Evolutionary conservation across 805 yeast species (phyloP).

Genomic region (Wickerhamomyces rabaulensis): DNA sequence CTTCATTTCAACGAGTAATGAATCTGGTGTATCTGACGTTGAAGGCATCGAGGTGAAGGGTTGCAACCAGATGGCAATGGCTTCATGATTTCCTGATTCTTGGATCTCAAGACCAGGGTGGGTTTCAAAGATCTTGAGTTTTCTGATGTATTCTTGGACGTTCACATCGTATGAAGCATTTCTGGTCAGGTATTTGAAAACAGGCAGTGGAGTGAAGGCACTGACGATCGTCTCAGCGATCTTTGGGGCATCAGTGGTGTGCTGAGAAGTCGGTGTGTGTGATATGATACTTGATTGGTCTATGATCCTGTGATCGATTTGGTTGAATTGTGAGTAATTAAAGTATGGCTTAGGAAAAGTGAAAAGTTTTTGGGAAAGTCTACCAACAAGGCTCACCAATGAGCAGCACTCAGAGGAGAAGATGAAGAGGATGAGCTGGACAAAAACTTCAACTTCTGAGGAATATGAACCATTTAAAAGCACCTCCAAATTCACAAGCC

Average conservation of each 20-base stretch:
- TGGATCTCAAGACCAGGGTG: background rate
- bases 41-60: background rate
- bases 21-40: background rate
- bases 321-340: too few species aligned
- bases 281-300: background rate
- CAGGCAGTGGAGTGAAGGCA: constrained; percentile 1
- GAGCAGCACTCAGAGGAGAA: too few species aligned
- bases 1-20: constrained; percentile 5
- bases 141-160: background rate
- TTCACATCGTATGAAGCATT: background rate
- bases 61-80: constrained; percentile 1
- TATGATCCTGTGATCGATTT: too few species aligned
- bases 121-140: background rate
- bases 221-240: background rate
- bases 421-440: too few species aligned
- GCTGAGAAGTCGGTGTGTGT: background rate
- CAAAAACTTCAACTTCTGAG: too few species aligned
- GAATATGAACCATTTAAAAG: too few species aligned
- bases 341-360: too few species aligned
- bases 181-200: background rate
- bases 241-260: background rate
- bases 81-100: constrained; percentile 1
- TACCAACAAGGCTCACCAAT: too few species aligned
- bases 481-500: too few species aligned
- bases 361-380: too few species aligned